A percentile compares a stretch with the other conserved stretches of the same genome.
Evolutionary conservation across 345 rosid genomes (phyloP).

Genomic region (rapeseed (Brassica napus)): Da-Ae NC_063436.1:30571001-30571500

Average conservation of each 20-base stretch:
- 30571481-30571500: too few species aligned
- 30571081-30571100: background rate
- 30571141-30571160: constrained; percentile 97
- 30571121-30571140: constrained; percentile 77
- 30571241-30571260: background rate
- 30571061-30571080: too few species aligned
- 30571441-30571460: too few species aligned
- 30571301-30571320: constrained; percentile 93
- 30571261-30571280: background rate
- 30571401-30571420: background rate
- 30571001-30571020: constrained; percentile 93
- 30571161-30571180: constrained; percentile 92
- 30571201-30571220: constrained; percentile 51
- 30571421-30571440: too few species aligned
- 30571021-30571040: constrained; percentile 89
- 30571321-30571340: constrained; percentile 92
- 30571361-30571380: background rate
- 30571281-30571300: constrained; percentile 55
- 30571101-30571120: background rate
- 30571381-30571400: background rate
- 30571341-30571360: constrained; percentile 86
- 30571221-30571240: background rate
- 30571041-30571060: constrained; percentile 57
- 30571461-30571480: too few species aligned
- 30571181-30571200: constrained; percentile 70